Evolutionary conservation across 352 stramenopile species (phyloP).

Genomic region (Phytophthora agathidicida): DNA sequence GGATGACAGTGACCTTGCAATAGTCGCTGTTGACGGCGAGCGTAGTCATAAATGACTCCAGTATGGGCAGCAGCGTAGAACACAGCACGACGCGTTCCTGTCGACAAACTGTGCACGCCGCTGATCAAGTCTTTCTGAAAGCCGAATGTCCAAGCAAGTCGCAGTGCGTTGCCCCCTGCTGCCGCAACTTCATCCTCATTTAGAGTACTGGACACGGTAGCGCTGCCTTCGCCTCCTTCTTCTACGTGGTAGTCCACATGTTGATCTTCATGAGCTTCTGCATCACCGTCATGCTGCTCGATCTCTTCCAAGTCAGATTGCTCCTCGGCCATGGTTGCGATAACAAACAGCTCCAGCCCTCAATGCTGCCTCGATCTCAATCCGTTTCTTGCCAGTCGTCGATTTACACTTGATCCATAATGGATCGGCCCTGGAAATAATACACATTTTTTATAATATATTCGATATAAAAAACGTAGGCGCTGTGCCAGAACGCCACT

Average conservation of each 20-base stretch:
- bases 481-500: too few species aligned
- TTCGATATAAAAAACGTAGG: too few species aligned
- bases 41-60: constrained; percentile 94
- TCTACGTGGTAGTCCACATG: neutral
- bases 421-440: constrained; percentile 7
- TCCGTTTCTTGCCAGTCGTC: constrained; percentile 32
- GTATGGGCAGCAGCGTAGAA: constrained; percentile 93
- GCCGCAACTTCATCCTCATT: constrained; percentile 3
- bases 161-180: constrained; percentile 55
- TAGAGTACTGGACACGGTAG: neutral
- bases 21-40: constrained; percentile 80
- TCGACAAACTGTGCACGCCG: constrained; percentile 90
- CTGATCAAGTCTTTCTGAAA: constrained; percentile 92
- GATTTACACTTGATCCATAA: constrained; percentile 4
- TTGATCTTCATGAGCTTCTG: neutral
- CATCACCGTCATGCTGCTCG: constrained; percentile 3
- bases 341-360: neutral
- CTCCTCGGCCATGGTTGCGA: constrained; percentile 16
- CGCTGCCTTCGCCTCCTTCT: neutral
- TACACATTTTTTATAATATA: too few species aligned
- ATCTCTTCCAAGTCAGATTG: constrained; percentile 3
- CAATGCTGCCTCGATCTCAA: neutral
- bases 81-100: constrained; percentile 62
- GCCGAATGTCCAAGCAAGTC: constrained; percentile 89
- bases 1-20: constrained; percentile 93